Percentiles rank a stretch among this genome's conserved stretches.
Evolutionary conservation across 2,329 filamentous ascomycete genomes (phyloP).

Genomic region (Fusarium anguioides): DNA sequence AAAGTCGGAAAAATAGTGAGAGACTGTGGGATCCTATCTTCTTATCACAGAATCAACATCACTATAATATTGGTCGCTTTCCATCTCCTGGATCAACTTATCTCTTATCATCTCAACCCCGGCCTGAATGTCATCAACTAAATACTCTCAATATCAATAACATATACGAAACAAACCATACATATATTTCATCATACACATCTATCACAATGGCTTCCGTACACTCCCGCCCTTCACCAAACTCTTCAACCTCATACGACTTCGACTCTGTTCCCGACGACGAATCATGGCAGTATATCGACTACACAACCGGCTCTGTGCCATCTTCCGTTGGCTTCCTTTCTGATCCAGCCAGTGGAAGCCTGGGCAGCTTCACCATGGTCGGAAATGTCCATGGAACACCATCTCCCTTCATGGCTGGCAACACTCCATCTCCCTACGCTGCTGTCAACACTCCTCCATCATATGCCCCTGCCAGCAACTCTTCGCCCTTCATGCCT

Average conservation of each 20-base stretch:
- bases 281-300: conserved; percentile 59
- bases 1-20: neutral
- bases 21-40: neutral
- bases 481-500: conserved; percentile 29
- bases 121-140: neutral
- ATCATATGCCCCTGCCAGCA: conserved; percentile 13
- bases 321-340: conserved; percentile 58
- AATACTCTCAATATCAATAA: neutral
- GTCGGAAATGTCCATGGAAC: conserved; percentile 52
- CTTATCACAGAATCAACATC: neutral
- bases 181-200: neutral
- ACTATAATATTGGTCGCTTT: conserved; percentile 7
- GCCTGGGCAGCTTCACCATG: conserved; percentile 62
- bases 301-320: conserved; percentile 51
- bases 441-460: conserved; percentile 39
- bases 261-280: conserved; percentile 56
- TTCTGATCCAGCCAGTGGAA: conserved; percentile 63
- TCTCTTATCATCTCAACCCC: neutral
- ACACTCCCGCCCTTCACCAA: conserved; percentile 54
- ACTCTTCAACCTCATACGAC: conserved; percentile 53
- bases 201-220: conserved; percentile 52
- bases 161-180: neutral
- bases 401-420: conserved; percentile 23
- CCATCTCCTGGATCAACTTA: neutral
- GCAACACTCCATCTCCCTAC: conserved; percentile 24